Base-by-base conservation (phyloP, 352 stramenopile species). In the Globisporangium alternatum region DNA sequence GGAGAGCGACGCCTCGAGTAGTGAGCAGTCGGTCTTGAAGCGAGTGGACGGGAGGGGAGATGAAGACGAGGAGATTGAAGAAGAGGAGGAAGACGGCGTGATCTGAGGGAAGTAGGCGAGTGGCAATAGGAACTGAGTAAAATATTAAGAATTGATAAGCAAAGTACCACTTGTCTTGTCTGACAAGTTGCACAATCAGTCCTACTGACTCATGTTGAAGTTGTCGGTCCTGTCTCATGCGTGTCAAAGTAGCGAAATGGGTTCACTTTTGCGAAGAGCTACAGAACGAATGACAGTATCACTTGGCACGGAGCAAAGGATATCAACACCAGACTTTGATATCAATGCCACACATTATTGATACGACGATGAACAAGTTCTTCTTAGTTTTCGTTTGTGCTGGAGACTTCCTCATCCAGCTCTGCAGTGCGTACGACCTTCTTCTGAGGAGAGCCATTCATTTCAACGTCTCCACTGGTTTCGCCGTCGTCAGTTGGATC, bases 31-130 rank as follows among this genome's bases (percentile, higher is more conserved):
- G 43, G 17, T 22, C 43, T 17, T 21, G 43, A 48, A 48, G 17
- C 43, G 43, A 48, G 17, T 22, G 43, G 17, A 8, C 3, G 43
- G 43, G 13, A n/a, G 39, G 19, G 60, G 63, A n/a, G 39, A 70
- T 12, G 71, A 69, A 5, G 47, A 64, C 37, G 67, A 78, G 21
- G 73, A 78, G 43, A 48, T 13, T 0, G 39, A 39, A 12, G 62
- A 51, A 7, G 72, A 81, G 44, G 53, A 81, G 28, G 73, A 86
- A 43, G 75, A 82, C 66, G 75, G 76, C 15, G 75, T 83, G 45
- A 82, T 86, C 39, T 86, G 72, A 70, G 17, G 0, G 9, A 7
- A 48, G 22, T 45, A n/a, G 54, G 33, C 33, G 21, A 51, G 35
- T 41, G 35, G 9, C 19, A 30, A 15, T 55, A 22, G 21, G 15